Percentiles rank a stretch among this genome's conserved stretches.
These are phyloP conservation scores for Cystobasidium pallidum DNA, from an alignment of 1,284 basidiomycete species.

Conservation along the genomic window DNA sequence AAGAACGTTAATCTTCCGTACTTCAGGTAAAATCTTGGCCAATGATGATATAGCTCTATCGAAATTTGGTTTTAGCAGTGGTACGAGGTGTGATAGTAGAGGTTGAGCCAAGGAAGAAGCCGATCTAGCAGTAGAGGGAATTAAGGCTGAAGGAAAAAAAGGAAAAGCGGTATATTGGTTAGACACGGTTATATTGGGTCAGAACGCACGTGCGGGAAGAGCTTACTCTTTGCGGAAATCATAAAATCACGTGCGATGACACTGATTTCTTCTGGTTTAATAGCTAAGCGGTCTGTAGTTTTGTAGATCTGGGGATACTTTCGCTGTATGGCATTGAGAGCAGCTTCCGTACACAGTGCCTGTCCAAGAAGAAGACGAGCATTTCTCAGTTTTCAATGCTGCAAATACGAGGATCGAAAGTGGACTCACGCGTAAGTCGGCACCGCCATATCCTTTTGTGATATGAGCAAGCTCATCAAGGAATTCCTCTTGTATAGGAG, in stretches of 20 bases:
- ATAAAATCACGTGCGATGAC: conserved; percentile 93
- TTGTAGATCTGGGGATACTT: conserved; percentile 98
- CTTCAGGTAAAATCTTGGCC: conserved; percentile 56
- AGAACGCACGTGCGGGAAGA: not conserved
- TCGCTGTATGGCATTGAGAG: conserved; percentile 93
- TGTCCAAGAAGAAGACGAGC: conserved; percentile 56
- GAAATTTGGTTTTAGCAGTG: conserved; percentile 72
- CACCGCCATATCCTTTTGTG: conserved; percentile 98
- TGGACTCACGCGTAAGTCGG: conserved; percentile 85
- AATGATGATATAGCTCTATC: conserved; percentile 73
- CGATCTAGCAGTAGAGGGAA: conserved; percentile 92
- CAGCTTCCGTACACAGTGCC: conserved; percentile 95
- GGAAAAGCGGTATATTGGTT: too few relatives aligned
- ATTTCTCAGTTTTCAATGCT: too few relatives aligned
- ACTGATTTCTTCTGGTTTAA: conserved; percentile 83
- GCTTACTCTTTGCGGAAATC: conserved; percentile 91
- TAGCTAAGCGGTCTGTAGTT: conserved; percentile 78
- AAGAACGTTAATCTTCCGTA: conserved; percentile 61
- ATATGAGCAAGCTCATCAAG: conserved; percentile 76
- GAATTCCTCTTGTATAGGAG: conserved; percentile 70
- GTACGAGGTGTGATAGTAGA: conserved; percentile 81
- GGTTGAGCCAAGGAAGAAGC: conserved; percentile 81
- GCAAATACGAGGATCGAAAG: too few relatives aligned
- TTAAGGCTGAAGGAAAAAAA: conserved; percentile 67
- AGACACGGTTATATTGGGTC: too few relatives aligned